These are phyloP conservation scores for Psilocybe azurescens DNA, from an alignment of 768 basidiomycete genomes.

Conservation along the genomic window DNA sequence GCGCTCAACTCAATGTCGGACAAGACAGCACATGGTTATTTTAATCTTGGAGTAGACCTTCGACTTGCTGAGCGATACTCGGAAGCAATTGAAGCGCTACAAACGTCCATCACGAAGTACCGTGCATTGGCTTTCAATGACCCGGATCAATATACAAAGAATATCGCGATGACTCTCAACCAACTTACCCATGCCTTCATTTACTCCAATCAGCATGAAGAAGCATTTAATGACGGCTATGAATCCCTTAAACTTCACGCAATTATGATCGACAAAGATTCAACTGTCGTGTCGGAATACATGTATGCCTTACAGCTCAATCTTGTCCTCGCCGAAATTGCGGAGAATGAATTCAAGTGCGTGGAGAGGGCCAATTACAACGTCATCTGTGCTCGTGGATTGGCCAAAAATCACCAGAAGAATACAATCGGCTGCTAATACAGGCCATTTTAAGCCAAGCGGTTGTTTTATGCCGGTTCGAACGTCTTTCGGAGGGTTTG, in stretches of 20 bases:
- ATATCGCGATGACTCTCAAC: slow-evolving; percentile 14
- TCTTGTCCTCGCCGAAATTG: not conserved
- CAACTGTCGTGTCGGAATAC: not conserved
- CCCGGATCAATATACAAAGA: slow-evolving; percentile 12
- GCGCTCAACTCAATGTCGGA: slow-evolving; percentile 7
- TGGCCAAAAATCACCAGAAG: slow-evolving; percentile 6
- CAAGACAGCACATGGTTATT: slow-evolving; percentile 16
- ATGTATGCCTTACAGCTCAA: slow-evolving; percentile 8
- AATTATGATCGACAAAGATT: slow-evolving; percentile 6
- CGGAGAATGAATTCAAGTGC: slow-evolving; percentile 11
- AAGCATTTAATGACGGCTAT: slow-evolving; percentile 17
- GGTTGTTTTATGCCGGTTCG: slow-evolving; percentile 4
- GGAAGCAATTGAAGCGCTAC: slow-evolving; percentile 11
- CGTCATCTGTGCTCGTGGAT: slow-evolving; percentile 2
- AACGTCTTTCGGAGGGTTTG: slow-evolving; percentile 8
- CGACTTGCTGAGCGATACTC: slow-evolving; percentile 10
- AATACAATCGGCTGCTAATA: not conserved
- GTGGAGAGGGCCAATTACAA: slow-evolving; percentile 6
- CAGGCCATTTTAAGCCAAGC: not conserved
- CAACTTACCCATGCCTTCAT: slow-evolving; percentile 8
- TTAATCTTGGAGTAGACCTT: slow-evolving; percentile 16
- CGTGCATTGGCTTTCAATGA: slow-evolving; percentile 14
- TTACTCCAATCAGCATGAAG: slow-evolving; percentile 5
- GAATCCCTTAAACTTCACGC: slow-evolving; percentile 12
- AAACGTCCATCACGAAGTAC: slow-evolving; percentile 17